Evolutionary conservation across 306 rosid genomes (phyloP).

Genomic region (Pterocarpus santalinus): DNA sequence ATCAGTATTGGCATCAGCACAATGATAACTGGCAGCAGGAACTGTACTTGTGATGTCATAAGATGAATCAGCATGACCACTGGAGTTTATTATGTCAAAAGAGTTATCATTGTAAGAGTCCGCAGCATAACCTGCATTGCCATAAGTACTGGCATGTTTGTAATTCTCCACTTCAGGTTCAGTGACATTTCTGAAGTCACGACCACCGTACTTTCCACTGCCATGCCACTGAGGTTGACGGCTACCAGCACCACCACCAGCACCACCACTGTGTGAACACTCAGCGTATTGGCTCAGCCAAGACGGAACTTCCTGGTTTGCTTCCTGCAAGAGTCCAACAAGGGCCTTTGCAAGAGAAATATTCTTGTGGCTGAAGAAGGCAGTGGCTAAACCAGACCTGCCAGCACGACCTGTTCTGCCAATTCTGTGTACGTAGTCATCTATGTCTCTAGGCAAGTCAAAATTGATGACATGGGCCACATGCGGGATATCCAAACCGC

Average conservation of each 20-base stretch:
- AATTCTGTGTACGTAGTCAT: conserved; percentile 81
- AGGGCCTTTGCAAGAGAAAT: conserved; percentile 66
- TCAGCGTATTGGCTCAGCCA: conserved; percentile 71
- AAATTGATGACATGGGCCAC: conserved; percentile 83
- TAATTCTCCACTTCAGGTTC: conserved; percentile 42
- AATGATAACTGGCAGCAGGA: conserved; percentile 12
- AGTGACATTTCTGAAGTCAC: conserved; percentile 57
- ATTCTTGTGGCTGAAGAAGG: conserved; percentile 73
- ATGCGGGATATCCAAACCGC: conserved; percentile 83
- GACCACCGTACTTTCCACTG: conserved; percentile 70
- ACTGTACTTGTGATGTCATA: background rate
- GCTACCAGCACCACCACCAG: conserved; percentile 44
- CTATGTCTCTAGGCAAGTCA: conserved; percentile 81
- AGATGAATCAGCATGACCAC: conserved; percentile 36
- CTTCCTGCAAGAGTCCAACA: conserved; percentile 69
- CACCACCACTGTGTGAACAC: conserved; percentile 35
- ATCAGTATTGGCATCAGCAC: conserved; percentile 35
- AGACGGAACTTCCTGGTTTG: conserved; percentile 75
- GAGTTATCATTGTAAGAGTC: background rate
- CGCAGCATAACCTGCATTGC: conserved; percentile 19
- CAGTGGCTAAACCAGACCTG: conserved; percentile 82
- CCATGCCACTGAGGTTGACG: conserved; percentile 53
- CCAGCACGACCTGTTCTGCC: conserved; percentile 93
- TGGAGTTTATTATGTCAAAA: conserved; percentile 4
- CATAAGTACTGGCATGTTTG: conserved; percentile 40